Evolutionary conservation across 1,139 yeast species (phyloP), one percentile per base, ranked within the genome.

Genomic region (Yamadazyma diddensiae): DNA sequence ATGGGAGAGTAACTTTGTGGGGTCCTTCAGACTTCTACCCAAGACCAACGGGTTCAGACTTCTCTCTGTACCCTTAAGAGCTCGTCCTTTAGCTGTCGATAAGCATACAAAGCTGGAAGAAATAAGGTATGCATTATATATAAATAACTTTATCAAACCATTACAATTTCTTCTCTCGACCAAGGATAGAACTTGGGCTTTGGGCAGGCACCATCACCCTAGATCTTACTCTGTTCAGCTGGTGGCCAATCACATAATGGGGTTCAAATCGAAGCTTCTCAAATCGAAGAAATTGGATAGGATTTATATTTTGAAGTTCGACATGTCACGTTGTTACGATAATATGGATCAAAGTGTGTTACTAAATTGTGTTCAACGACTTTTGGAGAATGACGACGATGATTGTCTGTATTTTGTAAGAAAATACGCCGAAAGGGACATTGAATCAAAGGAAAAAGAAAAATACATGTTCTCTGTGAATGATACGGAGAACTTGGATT

Each of bases 261-360:
- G 34, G 1, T 53, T 42, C 29, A 47, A 47, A 41, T 29, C 37
- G 2, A 22, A 24, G 1, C 34, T 67, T 1, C 9, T 50, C 1
- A 11, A 33, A 2, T 39, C 45, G 6, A 39, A 46, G 24, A 44
- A 45, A 24, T 45, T 70, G 1, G 78, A 77, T 0, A 36, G 46
- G 8, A 5, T 82, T 1, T 73, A 63, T 48, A 71, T 75, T 25
- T 63, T 82, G 21, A 86, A 85, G 46, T 83, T 87, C 50, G 98
- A 92, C 52, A 78, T 86, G 49, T 70, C 71, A 36, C 72, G 80
- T 11, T 88, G 97, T 37, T 92, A 81, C 51, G 97, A 92, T 48
- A 74, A 80, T 3, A 64, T 90, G 13, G 81, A 87, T 5, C 76
- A 75, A 28, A 47, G 50, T 0, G 62, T 63, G 35, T 71, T 82